phyloP scores from a whole-genome alignment of 164 flowering plant genomes.

The Paratinospora sagittata region DNA sequence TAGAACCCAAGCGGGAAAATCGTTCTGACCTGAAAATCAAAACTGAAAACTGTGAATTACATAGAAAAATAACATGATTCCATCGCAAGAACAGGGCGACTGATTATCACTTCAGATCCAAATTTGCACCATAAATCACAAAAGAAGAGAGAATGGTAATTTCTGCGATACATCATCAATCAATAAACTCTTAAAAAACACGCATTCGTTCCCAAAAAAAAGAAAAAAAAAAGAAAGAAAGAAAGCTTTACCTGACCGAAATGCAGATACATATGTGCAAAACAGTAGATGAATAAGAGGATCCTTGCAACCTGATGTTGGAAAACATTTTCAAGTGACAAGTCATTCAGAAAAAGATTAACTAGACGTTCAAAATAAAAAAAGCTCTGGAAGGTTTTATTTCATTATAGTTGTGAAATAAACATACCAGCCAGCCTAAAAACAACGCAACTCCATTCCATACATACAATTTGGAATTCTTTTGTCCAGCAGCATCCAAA shows the following conservation, averaged over 20 bases:
- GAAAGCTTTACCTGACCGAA: constrained; percentile 48
- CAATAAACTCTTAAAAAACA: neutral
- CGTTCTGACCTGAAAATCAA: constrained; percentile 41
- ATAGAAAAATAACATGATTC: neutral
- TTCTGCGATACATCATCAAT: neutral
- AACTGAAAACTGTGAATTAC: neutral
- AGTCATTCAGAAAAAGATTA: neutral
- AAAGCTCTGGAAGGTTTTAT: neutral
- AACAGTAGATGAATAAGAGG: constrained; percentile 52
- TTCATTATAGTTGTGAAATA: neutral
- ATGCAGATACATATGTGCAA: constrained; percentile 52
- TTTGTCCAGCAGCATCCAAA: constrained; percentile 64
- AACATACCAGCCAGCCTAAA: constrained; percentile 44
- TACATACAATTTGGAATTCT: constrained; percentile 51
- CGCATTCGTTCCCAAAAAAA: neutral
- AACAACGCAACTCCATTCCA: constrained; percentile 67
- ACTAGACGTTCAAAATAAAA: neutral
- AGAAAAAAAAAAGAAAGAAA: too few relatives aligned
- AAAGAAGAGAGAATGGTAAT: neutral
- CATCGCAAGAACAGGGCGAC: neutral
- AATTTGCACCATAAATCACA: neutral
- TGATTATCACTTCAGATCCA: neutral
- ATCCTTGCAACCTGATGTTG: constrained; percentile 59
- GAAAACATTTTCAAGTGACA: neutral
- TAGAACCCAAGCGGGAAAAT: constrained; percentile 57